These are phyloP conservation scores for Cercis canadensis DNA, from an alignment of 306 rosid genomes.

Conservation along the genomic window DNA sequence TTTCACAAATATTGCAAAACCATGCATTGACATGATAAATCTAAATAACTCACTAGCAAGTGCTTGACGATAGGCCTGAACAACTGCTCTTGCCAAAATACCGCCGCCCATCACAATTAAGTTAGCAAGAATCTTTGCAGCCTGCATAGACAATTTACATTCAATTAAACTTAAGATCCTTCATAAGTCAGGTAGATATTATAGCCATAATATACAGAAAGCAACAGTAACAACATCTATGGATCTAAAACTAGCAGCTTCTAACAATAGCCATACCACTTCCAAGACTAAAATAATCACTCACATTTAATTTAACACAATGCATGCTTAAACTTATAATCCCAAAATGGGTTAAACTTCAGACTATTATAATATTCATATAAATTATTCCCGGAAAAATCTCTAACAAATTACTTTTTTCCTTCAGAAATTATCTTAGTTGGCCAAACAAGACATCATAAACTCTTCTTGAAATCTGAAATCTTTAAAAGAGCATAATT, in stretches of 20 bases:
- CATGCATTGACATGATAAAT: neutral
- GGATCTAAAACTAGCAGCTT: slow-evolving; percentile 1
- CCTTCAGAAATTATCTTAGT: neutral
- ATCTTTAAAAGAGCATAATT: slow-evolving; percentile 1
- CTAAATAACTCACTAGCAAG: slow-evolving; percentile 64
- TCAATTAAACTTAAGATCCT: slow-evolving; percentile 5
- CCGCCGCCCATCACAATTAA: slow-evolving; percentile 81
- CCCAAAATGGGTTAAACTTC: neutral
- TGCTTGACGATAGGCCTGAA: slow-evolving; percentile 89
- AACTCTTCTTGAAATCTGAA: neutral
- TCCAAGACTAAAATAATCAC: slow-evolving; percentile 2
- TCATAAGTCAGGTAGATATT: neutral
- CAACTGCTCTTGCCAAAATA: slow-evolving; percentile 76
- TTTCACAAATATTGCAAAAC: slow-evolving; percentile 21
- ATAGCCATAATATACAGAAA: neutral
- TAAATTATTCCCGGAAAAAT: neutral
- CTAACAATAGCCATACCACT: neutral
- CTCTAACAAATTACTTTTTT: neutral
- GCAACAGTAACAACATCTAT: neutral
- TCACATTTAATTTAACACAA: neutral
- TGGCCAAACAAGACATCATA: slow-evolving; percentile 2
- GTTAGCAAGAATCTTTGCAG: slow-evolving; percentile 83
- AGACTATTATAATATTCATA: neutral
- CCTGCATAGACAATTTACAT: slow-evolving; percentile 53
- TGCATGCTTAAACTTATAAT: neutral